These are phyloP conservation scores for Hirsutella minnesotensis DNA, from an alignment of 2,329 filamentous ascomycete genomes.

Conservation along the genomic window DNA sequence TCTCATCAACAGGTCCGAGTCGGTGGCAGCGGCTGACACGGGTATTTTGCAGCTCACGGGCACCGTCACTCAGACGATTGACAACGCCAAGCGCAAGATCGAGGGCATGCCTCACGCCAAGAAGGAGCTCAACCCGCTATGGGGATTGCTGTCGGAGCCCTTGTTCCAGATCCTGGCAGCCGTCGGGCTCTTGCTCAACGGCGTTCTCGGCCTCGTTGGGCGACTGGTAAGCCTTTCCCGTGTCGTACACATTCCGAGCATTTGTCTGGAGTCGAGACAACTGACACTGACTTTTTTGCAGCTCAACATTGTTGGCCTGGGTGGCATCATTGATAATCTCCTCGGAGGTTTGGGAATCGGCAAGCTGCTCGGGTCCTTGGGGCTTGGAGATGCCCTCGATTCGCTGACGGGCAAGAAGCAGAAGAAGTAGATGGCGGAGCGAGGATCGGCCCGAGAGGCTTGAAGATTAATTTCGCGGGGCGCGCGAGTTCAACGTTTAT, in stretches of 20 bases:
- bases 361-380: conserved; percentile 63
- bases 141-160: conserved; percentile 71
- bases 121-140: conserved; percentile 87
- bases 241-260: background rate
- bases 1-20: too few species aligned
- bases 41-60: conserved; percentile 48
- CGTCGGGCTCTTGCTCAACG: conserved; percentile 69
- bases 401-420: conserved; percentile 33
- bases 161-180: conserved; percentile 87
- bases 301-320: conserved; percentile 70
- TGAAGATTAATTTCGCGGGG: background rate
- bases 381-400: conserved; percentile 39
- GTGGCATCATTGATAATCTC: conserved; percentile 67
- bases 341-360: conserved; percentile 67
- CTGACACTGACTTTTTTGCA: conserved; percentile 13
- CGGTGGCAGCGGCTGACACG: too few species aligned
- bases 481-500: background rate
- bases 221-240: conserved; percentile 38
- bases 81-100: conserved; percentile 79
- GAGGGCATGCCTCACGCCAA: conserved; percentile 88
- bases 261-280: background rate
- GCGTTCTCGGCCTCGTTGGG: conserved; percentile 77
- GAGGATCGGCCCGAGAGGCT: background rate
- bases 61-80: conserved; percentile 70
- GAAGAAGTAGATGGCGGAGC: conserved; percentile 9